Percentiles rank a stretch among this genome's conserved stretches.
phyloP scores from a whole-genome alignment of 331 rosid species.

The Prunus yedoensis region DNA sequence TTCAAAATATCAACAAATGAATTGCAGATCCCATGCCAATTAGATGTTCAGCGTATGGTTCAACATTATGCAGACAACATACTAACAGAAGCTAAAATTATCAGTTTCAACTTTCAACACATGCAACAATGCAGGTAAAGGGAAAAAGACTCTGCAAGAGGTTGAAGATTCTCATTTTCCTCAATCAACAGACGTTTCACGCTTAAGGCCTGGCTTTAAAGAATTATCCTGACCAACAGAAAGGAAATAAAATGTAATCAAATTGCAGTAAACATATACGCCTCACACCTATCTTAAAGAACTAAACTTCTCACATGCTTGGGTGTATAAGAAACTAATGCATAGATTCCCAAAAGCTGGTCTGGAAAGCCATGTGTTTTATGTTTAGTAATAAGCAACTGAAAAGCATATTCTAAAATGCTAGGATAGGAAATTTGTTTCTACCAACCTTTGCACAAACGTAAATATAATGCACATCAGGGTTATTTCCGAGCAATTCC shows the following conservation, averaged over 20 bases:
- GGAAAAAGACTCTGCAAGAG: not conserved
- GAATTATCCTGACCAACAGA: slow-evolving; percentile 26
- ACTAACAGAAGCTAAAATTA: not conserved
- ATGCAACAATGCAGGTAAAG: not conserved
- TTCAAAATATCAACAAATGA: not conserved
- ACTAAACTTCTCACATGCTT: not conserved
- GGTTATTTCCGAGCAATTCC: slow-evolving; percentile 58
- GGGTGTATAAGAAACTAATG: not conserved
- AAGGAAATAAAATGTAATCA: slow-evolving; percentile 3
- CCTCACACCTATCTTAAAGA: not conserved
- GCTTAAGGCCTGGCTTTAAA: slow-evolving; percentile 21
- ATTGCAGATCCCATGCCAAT: not conserved
- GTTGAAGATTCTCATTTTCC: slow-evolving; percentile 6
- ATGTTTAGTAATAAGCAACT: not conserved
- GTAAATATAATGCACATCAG: slow-evolving; percentile 76
- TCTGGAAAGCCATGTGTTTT: not conserved
- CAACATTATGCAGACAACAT: slow-evolving; percentile 6
- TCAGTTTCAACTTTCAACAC: slow-evolving; percentile 8
- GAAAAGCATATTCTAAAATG: not conserved
- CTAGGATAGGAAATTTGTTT: slow-evolving; percentile 15
- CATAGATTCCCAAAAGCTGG: not conserved
- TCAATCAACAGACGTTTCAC: slow-evolving; percentile 22
- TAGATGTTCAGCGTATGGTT: not conserved
- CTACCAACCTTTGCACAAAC: slow-evolving; percentile 65
- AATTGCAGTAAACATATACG: not conserved